Evolutionary conservation across 1,284 basidiomycete genomes (phyloP).

Genomic region (Austroboletus novae-zelandiae): DNA sequence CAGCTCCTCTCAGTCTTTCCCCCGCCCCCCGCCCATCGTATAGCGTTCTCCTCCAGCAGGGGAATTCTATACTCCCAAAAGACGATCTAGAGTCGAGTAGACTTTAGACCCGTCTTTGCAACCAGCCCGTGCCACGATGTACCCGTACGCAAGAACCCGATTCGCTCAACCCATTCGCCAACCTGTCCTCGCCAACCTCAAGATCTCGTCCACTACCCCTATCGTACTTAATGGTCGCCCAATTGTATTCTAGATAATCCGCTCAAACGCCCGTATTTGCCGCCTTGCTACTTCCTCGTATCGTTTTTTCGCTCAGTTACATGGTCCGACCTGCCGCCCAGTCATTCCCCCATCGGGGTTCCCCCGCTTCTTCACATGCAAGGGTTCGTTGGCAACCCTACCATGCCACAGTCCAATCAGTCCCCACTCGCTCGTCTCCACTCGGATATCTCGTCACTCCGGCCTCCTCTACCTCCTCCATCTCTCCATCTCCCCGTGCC

Average conservation of each 20-base stretch:
- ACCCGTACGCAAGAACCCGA: constrained; percentile 20
- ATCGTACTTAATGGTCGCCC: constrained; percentile 34
- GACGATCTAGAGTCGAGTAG: constrained; percentile 32
- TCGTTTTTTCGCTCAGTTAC: constrained; percentile 21
- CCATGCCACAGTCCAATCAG: constrained; percentile 30
- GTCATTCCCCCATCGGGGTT: constrained; percentile 64
- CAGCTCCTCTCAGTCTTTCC: background rate
- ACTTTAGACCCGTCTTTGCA: constrained; percentile 31
- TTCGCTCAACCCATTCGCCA: constrained; percentile 29
- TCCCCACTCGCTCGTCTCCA: constrained; percentile 39
- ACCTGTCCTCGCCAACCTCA: constrained; percentile 10
- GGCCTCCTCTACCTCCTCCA: constrained; percentile 31
- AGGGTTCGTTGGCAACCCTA: constrained; percentile 78
- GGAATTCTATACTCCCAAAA: constrained; percentile 26
- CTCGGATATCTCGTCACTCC: constrained; percentile 58
- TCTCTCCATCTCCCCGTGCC: constrained; percentile 38
- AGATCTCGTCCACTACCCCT: constrained; percentile 14
- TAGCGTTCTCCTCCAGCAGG: constrained; percentile 22
- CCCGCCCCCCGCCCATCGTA: constrained; percentile 4
- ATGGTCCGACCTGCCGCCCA: constrained; percentile 59
- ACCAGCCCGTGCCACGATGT: constrained; percentile 38
- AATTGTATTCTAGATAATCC: constrained; percentile 37
- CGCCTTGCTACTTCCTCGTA: constrained; percentile 16
- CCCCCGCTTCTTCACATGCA: constrained; percentile 43
- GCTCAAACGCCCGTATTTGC: constrained; percentile 21